Evolutionary conservation across 106 monocot species (phyloP).

Genomic region (Phalaenopsis equestris): DNA sequence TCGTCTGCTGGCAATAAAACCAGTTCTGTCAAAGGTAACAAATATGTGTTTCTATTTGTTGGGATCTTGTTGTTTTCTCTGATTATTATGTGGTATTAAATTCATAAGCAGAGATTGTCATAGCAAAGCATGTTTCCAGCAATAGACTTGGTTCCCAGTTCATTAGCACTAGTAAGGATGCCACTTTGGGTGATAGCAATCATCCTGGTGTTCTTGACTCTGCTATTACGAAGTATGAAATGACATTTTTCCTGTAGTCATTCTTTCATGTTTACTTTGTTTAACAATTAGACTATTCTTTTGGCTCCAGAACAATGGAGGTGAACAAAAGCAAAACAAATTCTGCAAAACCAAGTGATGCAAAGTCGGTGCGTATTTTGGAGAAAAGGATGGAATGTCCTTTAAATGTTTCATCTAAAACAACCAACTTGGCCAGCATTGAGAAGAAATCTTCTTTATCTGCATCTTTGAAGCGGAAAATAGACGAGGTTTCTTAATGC

Average conservation of each 20-base stretch:
- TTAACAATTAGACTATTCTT: background rate
- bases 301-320: slow-evolving; percentile 17
- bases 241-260: background rate
- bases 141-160: background rate
- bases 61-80: background rate
- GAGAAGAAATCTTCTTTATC: slow-evolving; percentile 23
- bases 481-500: slow-evolving; percentile 36
- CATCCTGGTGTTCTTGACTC: slow-evolving; percentile 3
- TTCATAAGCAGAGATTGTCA: slow-evolving; percentile 1
- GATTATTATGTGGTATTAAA: background rate
- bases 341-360: slow-evolving; percentile 17
- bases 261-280: background rate
- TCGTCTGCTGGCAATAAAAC: background rate
- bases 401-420: slow-evolving; percentile 15
- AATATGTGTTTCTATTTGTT: background rate
- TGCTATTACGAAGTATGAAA: slow-evolving; percentile 1
- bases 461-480: slow-evolving; percentile 64
- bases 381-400: slow-evolving; percentile 20
- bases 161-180: background rate
- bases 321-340: slow-evolving; percentile 20
- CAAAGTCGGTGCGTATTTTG: slow-evolving; percentile 15
- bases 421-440: slow-evolving; percentile 7
- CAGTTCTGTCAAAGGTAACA: slow-evolving; percentile 2
- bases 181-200: background rate
- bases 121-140: background rate